Base-by-base conservation (phyloP, 1,284 basidiomycete genomes). In the Ganoderma multipileum region DNA sequence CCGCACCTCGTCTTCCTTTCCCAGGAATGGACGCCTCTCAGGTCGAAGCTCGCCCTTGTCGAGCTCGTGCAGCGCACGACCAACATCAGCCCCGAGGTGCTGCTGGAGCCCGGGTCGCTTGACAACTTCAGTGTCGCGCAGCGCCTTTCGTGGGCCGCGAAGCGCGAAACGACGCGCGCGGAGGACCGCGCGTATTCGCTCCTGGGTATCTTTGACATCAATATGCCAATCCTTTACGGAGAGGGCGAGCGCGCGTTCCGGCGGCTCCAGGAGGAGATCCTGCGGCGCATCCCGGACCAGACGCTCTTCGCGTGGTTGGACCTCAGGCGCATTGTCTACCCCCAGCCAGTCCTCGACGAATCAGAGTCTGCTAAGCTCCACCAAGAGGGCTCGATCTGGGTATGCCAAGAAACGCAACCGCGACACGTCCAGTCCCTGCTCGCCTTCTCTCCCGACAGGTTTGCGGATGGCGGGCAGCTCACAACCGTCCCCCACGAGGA, bases 261-360 rank as follows among this genome's bases (percentile, higher is more conserved):
- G 5, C 14, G 52, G 4, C 28, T 55, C 2, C 52, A 55, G 52
- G 52, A 55, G 52, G 52, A 55, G 52, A 55, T 55, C 7, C 14
- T 55, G 52, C 26, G 52, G 14, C 52, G 52, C 16, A 55, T 55
- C 28, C 28, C 52, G 14, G 52, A 55, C 52, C 52, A 55, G 52
- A 20, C 23, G 26, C 14, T 55, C 28, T 55, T 55, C 30, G 14
- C 30, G 12, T 28, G 52, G 52, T 11, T 50, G 0, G 28, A 33
- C 16, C 1, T 2, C 28, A 18, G 5, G 2, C 28, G 7, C 23
- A 1, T 5, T 0, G 18, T 28, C 18, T 30, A 6, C 52, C 28
- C 52, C 1, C 26, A 20, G 7, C 11, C 28, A 11, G 6, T 9
- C 2, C 26, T 5, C 52, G 14, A 30, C 14, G 28, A 1, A 14